Percentiles rank a stretch among this genome's conserved stretches.
phyloP scores from a whole-genome alignment of 2,329 filamentous ascomycete species.

The Microdochium trichocladiopsis region DNA sequence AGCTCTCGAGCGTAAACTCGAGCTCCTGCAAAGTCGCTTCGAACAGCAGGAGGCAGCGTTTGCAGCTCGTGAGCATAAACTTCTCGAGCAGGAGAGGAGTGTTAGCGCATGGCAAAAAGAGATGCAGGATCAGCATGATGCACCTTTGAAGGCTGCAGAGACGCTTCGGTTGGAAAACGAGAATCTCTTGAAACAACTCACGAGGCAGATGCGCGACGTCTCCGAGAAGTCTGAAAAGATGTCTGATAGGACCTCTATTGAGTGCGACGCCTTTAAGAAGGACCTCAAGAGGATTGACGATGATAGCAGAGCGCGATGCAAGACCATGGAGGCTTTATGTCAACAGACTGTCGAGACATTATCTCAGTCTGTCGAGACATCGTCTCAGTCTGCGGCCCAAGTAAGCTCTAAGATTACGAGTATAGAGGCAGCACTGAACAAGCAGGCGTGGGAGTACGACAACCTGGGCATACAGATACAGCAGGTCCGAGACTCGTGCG shows the following conservation, averaged over 20 bases:
- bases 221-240: no score
- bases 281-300: neutral
- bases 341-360: neutral
- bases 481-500: neutral
- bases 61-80: neutral
- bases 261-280: neutral
- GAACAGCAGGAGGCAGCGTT: neutral
- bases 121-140: neutral
- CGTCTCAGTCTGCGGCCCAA: no score
- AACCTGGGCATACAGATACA: neutral
- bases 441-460: no score
- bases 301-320: neutral
- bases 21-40: neutral
- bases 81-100: neutral
- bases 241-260: neutral
- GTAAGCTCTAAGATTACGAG: neutral
- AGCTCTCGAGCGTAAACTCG: neutral
- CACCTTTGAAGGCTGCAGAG: neutral
- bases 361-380: neutral
- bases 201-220: neutral
- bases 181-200: neutral
- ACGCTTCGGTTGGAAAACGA: neutral
- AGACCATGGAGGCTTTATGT: neutral
- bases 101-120: neutral
- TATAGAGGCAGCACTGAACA: no score